Evolutionary conservation across 805 yeast species (phyloP).

Genomic region (Pichia eremophila): DNA sequence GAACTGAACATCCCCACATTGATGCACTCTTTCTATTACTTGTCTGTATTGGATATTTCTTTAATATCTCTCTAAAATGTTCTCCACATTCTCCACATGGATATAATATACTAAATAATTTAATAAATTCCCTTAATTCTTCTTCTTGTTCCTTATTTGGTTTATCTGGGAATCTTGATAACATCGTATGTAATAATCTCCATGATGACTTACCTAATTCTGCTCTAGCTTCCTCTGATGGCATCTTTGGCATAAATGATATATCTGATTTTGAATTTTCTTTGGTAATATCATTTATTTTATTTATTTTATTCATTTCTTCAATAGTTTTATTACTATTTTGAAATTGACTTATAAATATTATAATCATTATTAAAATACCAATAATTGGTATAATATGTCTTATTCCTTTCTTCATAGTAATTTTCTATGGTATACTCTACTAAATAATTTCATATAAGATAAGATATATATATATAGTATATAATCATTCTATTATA

Average conservation of each 20-base stretch:
- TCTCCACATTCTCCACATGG: constrained; percentile 97
- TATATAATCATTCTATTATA: too few relatives aligned
- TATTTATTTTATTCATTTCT: too few relatives aligned
- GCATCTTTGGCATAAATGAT: constrained; percentile 87
- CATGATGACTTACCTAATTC: constrained; percentile 88
- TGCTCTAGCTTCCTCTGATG: constrained; percentile 57
- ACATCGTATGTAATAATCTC: constrained; percentile 83
- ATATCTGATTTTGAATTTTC: constrained; percentile 4
- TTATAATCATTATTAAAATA: too few relatives aligned
- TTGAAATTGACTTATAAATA: too few relatives aligned
- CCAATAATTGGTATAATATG: too few relatives aligned
- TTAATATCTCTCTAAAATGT: constrained; percentile 67
- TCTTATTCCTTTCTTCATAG: too few relatives aligned
- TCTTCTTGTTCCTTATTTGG: constrained; percentile 58
- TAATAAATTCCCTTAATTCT: constrained; percentile 55
- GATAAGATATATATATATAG: too few relatives aligned
- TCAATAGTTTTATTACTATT: too few relatives aligned
- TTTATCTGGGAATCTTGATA: constrained; percentile 83
- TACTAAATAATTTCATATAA: too few relatives aligned
- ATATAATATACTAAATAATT: constrained; percentile 79
- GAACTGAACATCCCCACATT: constrained; percentile 92
- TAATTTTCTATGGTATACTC: too few relatives aligned
- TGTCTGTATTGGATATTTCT: constrained; percentile 77
- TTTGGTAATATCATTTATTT: background rate
- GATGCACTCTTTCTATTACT: constrained; percentile 72